Evolutionary conservation across 768 basidiomycete genomes (phyloP).

Genomic region (Auriscalpium vulgare): DNA sequence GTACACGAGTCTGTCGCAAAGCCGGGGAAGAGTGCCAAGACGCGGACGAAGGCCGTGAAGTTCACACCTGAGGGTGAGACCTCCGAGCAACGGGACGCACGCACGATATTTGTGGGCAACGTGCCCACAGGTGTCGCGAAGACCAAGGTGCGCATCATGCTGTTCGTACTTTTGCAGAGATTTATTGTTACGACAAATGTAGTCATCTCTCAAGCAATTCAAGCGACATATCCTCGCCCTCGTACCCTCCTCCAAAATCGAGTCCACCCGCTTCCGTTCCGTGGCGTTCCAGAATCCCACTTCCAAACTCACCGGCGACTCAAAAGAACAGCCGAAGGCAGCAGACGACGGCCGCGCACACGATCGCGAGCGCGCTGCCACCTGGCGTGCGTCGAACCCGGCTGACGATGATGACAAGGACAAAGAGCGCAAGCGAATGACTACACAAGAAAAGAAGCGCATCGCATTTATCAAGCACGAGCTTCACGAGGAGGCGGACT

Average conservation of each 20-base stretch:
- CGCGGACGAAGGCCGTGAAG: slow-evolving; percentile 29
- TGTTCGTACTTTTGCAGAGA: too few relatives aligned
- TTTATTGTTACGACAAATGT: neutral
- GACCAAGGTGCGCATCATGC: slow-evolving; percentile 50
- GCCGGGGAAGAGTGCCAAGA: slow-evolving; percentile 22
- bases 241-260: slow-evolving; percentile 73
- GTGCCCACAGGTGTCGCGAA: slow-evolving; percentile 70
- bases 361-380: slow-evolving; percentile 48
- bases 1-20: slow-evolving; percentile 56
- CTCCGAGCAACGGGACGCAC: slow-evolving; percentile 57
- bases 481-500: slow-evolving; percentile 69
- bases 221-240: slow-evolving; percentile 67
- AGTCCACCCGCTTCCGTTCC: slow-evolving; percentile 90
- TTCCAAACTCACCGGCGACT: slow-evolving; percentile 37
- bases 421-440: slow-evolving; percentile 40
- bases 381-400: slow-evolving; percentile 39
- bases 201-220: slow-evolving; percentile 73
- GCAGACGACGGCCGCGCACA: slow-evolving; percentile 23
- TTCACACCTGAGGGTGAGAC: slow-evolving; percentile 66
- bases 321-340: slow-evolving; percentile 24
- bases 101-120: slow-evolving; percentile 92
- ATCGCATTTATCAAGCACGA: slow-evolving; percentile 92
- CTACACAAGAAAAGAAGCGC: slow-evolving; percentile 81
- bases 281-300: slow-evolving; percentile 85
- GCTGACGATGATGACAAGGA: slow-evolving; percentile 34